Conservation (phyloP, 75 land plant species). For the Sequoiadendron giganteum region DNA sequence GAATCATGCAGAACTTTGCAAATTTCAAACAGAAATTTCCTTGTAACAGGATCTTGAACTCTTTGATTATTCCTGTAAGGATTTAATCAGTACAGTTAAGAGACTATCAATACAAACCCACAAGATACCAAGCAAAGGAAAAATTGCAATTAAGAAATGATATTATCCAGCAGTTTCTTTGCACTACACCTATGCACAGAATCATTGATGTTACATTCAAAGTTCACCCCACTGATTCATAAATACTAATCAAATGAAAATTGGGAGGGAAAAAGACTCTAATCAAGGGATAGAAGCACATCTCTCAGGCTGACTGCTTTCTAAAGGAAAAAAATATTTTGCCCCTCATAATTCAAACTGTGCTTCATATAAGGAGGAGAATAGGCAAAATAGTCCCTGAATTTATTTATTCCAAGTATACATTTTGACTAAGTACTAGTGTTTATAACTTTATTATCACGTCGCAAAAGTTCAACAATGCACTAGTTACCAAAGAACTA, state of each 20-base stretch:
- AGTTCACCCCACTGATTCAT: not conserved
- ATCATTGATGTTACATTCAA: not conserved
- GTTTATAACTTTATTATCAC: not conserved
- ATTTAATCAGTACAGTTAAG: not conserved
- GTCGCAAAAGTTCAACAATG: not conserved
- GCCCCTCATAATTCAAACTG: not conserved
- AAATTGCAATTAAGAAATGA: not conserved
- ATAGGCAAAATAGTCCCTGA: not conserved
- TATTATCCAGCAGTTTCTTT: not conserved
- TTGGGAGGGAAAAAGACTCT: not conserved
- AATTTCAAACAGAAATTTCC: conserved; percentile 62
- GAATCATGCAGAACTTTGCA: conserved; percentile 61
- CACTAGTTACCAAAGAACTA: not conserved
- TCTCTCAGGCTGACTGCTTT: not conserved
- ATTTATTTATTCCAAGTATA: not conserved
- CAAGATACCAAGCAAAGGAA: not conserved
- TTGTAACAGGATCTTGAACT: conserved; percentile 56
- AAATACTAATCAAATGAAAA: not conserved
- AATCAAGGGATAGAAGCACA: not conserved
- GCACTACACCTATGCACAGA: not conserved
- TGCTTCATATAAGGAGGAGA: not conserved
- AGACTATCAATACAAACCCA: not conserved
- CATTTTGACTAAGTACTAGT: not conserved
- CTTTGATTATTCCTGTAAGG: conserved; percentile 21
- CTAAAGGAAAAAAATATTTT: not conserved